Evolutionary conservation across 2,329 filamentous ascomycete genomes (phyloP), one percentile per base, ranked within the genome.

Genomic region (Penicillium oxalicum): DNA sequence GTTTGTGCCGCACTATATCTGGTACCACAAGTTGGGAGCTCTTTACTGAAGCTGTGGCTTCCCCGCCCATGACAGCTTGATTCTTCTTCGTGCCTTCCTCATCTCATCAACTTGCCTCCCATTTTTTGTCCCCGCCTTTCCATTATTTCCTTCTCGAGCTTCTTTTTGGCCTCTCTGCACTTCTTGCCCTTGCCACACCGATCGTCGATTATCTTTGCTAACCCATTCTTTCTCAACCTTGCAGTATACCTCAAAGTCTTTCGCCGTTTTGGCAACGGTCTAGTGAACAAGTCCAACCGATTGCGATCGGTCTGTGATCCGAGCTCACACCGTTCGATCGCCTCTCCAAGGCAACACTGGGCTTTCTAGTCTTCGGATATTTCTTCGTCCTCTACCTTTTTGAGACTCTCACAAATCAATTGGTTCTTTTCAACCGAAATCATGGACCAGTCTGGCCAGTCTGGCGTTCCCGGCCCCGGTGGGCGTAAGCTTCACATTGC

Each of bases 401-500:
- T 54, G 48, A 54, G 54, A 61, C 50, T 54, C 46, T 52, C 51
- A 57, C 54, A 48, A 49, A 50, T 56, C 49, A 53, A 47, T 45
- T 51, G 48, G 58, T 51, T 45, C 49, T 53, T 49, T 51, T 56
- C 48, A 47, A 55, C 56, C 51, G 52, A 52, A 46, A 65, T 61
- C 68, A 87, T 87, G 84, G 83, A 83, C 67, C 82, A 83, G 68
- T 78, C 84, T 71, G 79, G 80, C 62, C 70, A 76, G 61, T 70
- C 71, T 55, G 71, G 72, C 50, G 70, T 72, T 50, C 74, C 77
- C 68, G 90, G 89, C 61, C 88, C 88, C 64, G 75, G 85, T 69
- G 90, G 90, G 67, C 90, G 91, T 68, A 86, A 91, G 70, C 82
- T 97, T 70, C 91, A 97, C 77, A 96, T 97, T 74, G 91, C 91